Evolutionary conservation across 2,329 filamentous ascomycete species (phyloP).

Genomic region (Aspergillus calidoustus): DNA sequence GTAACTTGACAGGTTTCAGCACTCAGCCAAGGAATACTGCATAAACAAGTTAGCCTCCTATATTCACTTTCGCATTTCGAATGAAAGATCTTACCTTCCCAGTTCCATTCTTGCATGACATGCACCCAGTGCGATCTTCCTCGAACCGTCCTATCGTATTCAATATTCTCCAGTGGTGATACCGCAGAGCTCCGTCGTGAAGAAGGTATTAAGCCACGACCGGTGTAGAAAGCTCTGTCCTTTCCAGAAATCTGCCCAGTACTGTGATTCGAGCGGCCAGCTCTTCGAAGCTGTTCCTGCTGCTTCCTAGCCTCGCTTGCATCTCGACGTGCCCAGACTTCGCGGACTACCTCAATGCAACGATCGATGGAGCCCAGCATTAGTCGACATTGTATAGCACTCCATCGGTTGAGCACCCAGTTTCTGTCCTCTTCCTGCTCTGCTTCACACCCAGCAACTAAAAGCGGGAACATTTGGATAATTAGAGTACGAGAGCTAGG

Average conservation of each 20-base stretch:
- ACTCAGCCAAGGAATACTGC: slow-evolving; percentile 48
- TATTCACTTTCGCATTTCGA: slow-evolving; percentile 1
- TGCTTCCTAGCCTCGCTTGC: slow-evolving; percentile 51
- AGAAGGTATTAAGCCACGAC: slow-evolving; percentile 15
- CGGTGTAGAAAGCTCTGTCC: slow-evolving; percentile 19
- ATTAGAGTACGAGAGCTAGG: slow-evolving; percentile 66
- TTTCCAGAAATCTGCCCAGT: slow-evolving; percentile 26
- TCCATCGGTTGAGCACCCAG: slow-evolving; percentile 69
- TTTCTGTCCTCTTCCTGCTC: slow-evolving; percentile 62
- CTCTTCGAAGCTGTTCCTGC: slow-evolving; percentile 31
- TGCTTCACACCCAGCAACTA: slow-evolving; percentile 70
- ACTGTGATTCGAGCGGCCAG: slow-evolving; percentile 25
- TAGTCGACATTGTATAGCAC: slow-evolving; percentile 63
- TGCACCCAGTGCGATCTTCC: slow-evolving; percentile 71
- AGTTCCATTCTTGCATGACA: slow-evolving; percentile 74
- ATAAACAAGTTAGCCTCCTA: slow-evolving; percentile 14
- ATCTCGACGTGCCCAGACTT: slow-evolving; percentile 70
- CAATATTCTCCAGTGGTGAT: slow-evolving; percentile 50
- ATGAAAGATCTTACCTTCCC: slow-evolving; percentile 63
- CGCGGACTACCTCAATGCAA: slow-evolving; percentile 66
- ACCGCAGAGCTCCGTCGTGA: slow-evolving; percentile 36
- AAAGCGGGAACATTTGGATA: slow-evolving; percentile 71
- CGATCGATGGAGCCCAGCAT: slow-evolving; percentile 71
- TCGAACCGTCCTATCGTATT: slow-evolving; percentile 66
- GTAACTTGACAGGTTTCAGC: neutral